Percentiles rank a stretch among this genome's conserved stretches.
Evolutionary conservation across 176 grass and related monocot species (phyloP).

Genomic region (Hordeum marinum): DNA sequence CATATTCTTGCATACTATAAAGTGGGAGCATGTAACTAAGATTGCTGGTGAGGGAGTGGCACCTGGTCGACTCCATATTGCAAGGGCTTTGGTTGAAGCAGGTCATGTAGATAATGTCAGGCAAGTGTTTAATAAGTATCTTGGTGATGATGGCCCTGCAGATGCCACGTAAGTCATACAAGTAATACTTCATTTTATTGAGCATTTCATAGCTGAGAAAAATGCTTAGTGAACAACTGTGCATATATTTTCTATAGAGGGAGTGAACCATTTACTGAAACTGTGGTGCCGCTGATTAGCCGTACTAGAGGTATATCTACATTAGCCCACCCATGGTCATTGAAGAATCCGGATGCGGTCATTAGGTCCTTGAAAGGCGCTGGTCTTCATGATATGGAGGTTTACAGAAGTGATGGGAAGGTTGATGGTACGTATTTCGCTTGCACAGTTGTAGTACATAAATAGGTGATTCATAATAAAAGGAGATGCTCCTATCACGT

Average conservation of each 20-base stretch:
- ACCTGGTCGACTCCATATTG: slow-evolving; percentile 80
- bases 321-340: slow-evolving; percentile 89
- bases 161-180: slow-evolving; percentile 63
- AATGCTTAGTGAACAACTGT: slow-evolving; percentile 10
- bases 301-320: slow-evolving; percentile 76
- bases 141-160: slow-evolving; percentile 77
- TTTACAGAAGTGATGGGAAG: slow-evolving; percentile 94
- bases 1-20: slow-evolving; percentile 99
- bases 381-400: slow-evolving; percentile 90
- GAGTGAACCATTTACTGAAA: slow-evolving; percentile 72
- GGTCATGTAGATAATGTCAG: slow-evolving; percentile 76
- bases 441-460: slow-evolving; percentile 16
- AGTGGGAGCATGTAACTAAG: slow-evolving; percentile 66
- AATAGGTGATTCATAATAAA: slow-evolving; percentile 14
- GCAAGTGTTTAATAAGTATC: slow-evolving; percentile 92
- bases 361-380: slow-evolving; percentile 64
- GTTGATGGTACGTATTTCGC: slow-evolving; percentile 51
- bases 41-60: slow-evolving; percentile 94
- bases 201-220: slow-evolving; percentile 8
- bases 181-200: neutral
- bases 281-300: slow-evolving; percentile 76
- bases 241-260: slow-evolving; percentile 45
- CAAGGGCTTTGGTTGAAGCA: slow-evolving; percentile 81
- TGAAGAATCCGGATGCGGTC: slow-evolving; percentile 68
- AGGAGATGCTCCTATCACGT: neutral